Percentiles rank a stretch among this genome's conserved stretches.
phyloP scores from a whole-genome alignment of 108 stramenopile species.

The Fistulifera solaris region DNA sequence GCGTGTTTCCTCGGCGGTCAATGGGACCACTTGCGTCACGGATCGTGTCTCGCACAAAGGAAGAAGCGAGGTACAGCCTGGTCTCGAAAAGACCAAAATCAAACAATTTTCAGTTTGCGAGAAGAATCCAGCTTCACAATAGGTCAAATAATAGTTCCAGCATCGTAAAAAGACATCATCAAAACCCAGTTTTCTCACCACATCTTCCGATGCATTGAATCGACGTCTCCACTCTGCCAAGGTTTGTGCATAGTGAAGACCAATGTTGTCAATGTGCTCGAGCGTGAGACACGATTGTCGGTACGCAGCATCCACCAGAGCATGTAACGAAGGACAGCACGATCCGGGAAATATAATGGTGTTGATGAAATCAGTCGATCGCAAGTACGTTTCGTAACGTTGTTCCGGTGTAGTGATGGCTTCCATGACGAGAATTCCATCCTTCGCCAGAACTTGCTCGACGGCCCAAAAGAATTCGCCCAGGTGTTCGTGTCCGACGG shows the following conservation, averaged over 20 bases:
- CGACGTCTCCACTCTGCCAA: conserved; percentile 89
- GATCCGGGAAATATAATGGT: conserved; percentile 94
- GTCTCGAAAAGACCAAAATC: conserved; percentile 69
- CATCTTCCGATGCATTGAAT: conserved; percentile 33
- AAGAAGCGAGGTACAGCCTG: conserved; percentile 48
- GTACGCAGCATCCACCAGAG: conserved; percentile 82
- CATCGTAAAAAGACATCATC: conserved; percentile 89
- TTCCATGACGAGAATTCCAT: conserved; percentile 91
- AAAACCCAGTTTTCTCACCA: conserved; percentile 26
- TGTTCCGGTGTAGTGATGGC: conserved; percentile 94
- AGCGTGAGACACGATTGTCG: conserved; percentile 63
- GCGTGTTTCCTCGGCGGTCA: neutral
- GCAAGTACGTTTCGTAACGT: conserved; percentile 85
- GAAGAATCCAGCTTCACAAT: conserved; percentile 93
- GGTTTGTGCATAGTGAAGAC: conserved; percentile 92
- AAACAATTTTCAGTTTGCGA: conserved; percentile 38
- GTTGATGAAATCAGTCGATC: conserved; percentile 93
- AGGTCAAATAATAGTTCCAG: conserved; percentile 94
- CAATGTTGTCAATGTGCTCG: conserved; percentile 77
- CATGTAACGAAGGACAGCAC: conserved; percentile 82
- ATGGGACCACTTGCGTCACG: neutral
- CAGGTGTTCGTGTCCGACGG: conserved; percentile 91
- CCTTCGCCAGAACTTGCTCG: conserved; percentile 74
- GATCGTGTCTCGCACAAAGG: conserved; percentile 28
- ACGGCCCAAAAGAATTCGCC: conserved; percentile 88